phyloP scores from a whole-genome alignment of 2,329 filamentous ascomycete species.

The Calonectria pseudoreteaudii region DNA sequence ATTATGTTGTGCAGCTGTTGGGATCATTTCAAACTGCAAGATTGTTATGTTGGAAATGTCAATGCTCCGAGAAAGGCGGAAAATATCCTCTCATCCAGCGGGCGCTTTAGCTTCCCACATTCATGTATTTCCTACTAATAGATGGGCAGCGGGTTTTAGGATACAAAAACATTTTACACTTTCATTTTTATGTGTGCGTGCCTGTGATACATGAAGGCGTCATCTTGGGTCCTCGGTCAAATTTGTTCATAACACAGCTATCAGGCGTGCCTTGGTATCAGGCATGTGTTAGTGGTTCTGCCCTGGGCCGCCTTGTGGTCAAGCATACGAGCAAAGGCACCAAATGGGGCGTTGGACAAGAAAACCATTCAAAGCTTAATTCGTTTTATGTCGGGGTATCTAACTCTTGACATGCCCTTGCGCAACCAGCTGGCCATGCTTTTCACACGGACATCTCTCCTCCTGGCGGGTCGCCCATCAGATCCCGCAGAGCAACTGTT shows the following conservation, averaged over 20 bases:
- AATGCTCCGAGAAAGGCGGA: constrained; percentile 22
- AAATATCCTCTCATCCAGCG: constrained; percentile 26
- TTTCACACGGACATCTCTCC: neutral
- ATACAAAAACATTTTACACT: constrained; percentile 23
- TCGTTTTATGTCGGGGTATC: constrained; percentile 21
- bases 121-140: constrained; percentile 38
- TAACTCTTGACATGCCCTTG: neutral
- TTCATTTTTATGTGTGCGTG: neutral
- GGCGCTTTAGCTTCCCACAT: constrained; percentile 30
- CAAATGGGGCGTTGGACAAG: neutral
- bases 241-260: neutral
- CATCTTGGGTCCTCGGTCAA: neutral
- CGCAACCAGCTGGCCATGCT: neutral
- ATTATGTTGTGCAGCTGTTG: constrained; percentile 6
- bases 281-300: neutral
- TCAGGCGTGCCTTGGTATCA: neutral
- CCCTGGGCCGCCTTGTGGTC: neutral
- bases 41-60: constrained; percentile 29
- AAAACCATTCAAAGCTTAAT: neutral
- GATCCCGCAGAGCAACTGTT: constrained; percentile 83
- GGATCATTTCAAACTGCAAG: constrained; percentile 28
- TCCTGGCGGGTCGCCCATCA: constrained; percentile 67
- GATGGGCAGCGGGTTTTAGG: constrained; percentile 40
- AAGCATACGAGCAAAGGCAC: neutral
- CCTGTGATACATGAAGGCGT: neutral